phyloP scores from a whole-genome alignment of 345 rosid species.

The Fremontodendron californicum region DNA sequence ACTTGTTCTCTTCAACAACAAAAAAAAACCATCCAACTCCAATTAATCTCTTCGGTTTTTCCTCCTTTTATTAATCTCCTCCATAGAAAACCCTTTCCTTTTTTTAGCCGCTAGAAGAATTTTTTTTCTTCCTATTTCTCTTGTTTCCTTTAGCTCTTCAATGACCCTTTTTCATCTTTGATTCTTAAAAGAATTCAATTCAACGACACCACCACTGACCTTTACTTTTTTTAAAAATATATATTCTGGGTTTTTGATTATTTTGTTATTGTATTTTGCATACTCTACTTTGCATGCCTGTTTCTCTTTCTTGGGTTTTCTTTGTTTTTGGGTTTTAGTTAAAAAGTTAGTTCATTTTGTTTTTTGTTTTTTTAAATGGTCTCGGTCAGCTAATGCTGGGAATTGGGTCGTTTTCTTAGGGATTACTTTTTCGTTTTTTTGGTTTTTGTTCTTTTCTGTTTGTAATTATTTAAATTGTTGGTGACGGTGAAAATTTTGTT shows the following conservation, averaged over 20 bases:
- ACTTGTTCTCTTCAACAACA: too few relatives aligned
- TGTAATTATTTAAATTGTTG: slow-evolving; percentile 17
- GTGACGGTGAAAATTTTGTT: slow-evolving; percentile 24
- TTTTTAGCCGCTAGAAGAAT: neutral
- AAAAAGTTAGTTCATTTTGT: neutral
- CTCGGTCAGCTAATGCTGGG: slow-evolving; percentile 32
- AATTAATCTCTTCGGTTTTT: neutral
- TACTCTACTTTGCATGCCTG: slow-evolving; percentile 13
- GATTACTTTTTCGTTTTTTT: slow-evolving; percentile 34
- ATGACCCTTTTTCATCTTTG: neutral
- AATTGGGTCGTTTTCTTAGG: slow-evolving; percentile 41
- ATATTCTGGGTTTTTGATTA: too few relatives aligned
- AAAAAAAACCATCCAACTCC: too few relatives aligned
- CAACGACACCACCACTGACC: slow-evolving; percentile 23
- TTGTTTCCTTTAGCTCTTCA: neutral
- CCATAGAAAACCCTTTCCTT: neutral
- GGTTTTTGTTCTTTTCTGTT: slow-evolving; percentile 16
- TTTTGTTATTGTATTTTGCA: neutral
- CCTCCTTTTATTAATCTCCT: neutral
- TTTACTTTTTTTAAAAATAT: too few relatives aligned
- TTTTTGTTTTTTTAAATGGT: neutral
- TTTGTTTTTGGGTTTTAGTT: neutral
- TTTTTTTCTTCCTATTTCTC: neutral
- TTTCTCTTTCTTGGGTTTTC: neutral
- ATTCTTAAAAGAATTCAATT: neutral